Conservation (phyloP, 2,329 filamentous ascomycete genomes). For the Byssochlamys sp. region DNA sequence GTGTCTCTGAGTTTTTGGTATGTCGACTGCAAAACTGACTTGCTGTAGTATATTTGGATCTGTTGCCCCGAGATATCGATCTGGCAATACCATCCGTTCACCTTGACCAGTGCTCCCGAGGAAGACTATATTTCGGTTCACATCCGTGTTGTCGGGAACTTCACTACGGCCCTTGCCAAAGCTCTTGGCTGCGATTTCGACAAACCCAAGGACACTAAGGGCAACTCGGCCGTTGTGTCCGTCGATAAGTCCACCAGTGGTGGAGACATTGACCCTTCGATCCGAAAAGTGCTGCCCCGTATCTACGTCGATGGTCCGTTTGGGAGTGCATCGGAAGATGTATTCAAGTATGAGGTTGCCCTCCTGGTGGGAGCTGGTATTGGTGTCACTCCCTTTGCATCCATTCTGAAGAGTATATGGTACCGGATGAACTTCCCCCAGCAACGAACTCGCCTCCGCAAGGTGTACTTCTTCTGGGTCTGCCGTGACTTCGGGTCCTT, state of each 20-base stretch:
- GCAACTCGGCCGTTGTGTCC: slow-evolving; percentile 57
- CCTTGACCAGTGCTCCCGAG: slow-evolving; percentile 74
- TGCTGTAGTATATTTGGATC: slow-evolving; percentile 64
- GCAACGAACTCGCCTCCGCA: slow-evolving; percentile 64
- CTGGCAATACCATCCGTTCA: slow-evolving; percentile 85
- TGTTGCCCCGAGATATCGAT: slow-evolving; percentile 77
- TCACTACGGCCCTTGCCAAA: slow-evolving; percentile 60
- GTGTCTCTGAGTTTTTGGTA: background rate
- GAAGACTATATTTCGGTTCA: slow-evolving; percentile 86
- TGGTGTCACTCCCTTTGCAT: slow-evolving; percentile 44
- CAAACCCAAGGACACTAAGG: slow-evolving; percentile 18
- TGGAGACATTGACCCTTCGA: slow-evolving; percentile 55
- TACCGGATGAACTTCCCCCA: slow-evolving; percentile 84
- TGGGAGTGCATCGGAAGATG: slow-evolving; percentile 75
- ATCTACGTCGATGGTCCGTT: slow-evolving; percentile 80
- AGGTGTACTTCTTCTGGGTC: slow-evolving; percentile 90
- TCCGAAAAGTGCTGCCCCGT: slow-evolving; percentile 64
- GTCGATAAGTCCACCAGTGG: slow-evolving; percentile 48
- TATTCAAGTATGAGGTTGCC: slow-evolving; percentile 54
- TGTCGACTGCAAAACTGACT: slow-evolving; percentile 6
- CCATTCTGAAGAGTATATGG: slow-evolving; percentile 71
- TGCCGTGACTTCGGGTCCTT: slow-evolving; percentile 80
- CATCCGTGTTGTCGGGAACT: slow-evolving; percentile 72
- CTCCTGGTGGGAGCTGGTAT: slow-evolving; percentile 44
- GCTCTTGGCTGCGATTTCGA: slow-evolving; percentile 68